Conservation (phyloP, 495 filamentous ascomycete species). For the Tuber indicum region DNA sequence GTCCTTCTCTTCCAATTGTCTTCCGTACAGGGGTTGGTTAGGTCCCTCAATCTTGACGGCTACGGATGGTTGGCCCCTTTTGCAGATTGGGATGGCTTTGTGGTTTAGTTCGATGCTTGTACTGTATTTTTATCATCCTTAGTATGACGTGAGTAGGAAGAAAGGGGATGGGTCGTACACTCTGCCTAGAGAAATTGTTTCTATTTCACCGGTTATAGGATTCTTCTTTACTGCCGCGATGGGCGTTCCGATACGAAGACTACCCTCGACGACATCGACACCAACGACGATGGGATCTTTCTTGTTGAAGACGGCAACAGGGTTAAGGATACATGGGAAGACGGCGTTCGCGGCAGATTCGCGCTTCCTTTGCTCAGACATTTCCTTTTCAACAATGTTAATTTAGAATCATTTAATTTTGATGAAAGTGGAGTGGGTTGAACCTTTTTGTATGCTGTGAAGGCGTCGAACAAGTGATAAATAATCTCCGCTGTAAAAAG, state of each 20-base stretch:
- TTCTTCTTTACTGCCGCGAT: slow-evolving; percentile 79
- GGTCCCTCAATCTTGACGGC: slow-evolving; percentile 95
- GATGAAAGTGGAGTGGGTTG: neutral
- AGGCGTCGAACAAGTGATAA: slow-evolving; percentile 95
- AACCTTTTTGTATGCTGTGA: slow-evolving; percentile 81
- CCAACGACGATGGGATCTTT: slow-evolving; percentile 92
- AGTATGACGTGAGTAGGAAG: slow-evolving; percentile 8
- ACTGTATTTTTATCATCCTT: slow-evolving; percentile 46
- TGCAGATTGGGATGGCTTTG: slow-evolving; percentile 83
- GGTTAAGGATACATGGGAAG: slow-evolving; percentile 85
- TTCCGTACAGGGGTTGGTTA: slow-evolving; percentile 91
- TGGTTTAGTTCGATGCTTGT: slow-evolving; percentile 94
- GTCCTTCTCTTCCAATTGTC: slow-evolving; percentile 93
- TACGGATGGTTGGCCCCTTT: slow-evolving; percentile 92
- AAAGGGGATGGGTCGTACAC: slow-evolving; percentile 62
- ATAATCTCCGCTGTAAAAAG: slow-evolving; percentile 99
- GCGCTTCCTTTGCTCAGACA: slow-evolving; percentile 86
- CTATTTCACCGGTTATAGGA: slow-evolving; percentile 67
- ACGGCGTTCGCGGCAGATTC: slow-evolving; percentile 91
- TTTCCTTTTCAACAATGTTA: slow-evolving; percentile 42
- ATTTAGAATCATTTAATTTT: neutral
- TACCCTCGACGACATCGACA: slow-evolving; percentile 89
- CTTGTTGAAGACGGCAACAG: slow-evolving; percentile 98
- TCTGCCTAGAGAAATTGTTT: slow-evolving; percentile 78
- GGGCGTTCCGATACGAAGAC: slow-evolving; percentile 75